Base-by-base conservation (phyloP, 768 basidiomycete genomes). In the Cystofilobasidium capitatum region DNA sequence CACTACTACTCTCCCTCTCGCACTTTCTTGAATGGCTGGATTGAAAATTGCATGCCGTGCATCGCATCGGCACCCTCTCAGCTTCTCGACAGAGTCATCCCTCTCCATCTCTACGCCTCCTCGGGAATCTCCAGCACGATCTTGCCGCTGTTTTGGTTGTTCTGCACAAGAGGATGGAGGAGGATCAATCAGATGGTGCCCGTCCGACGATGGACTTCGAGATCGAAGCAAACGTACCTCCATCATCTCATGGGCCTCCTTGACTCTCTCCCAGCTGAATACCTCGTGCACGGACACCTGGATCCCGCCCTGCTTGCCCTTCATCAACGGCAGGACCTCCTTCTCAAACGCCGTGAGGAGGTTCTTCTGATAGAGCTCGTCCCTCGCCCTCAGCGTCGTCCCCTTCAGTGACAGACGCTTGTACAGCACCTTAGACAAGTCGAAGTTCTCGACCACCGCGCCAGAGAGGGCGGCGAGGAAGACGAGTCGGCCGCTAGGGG, bases 351-450 rank as follows among this genome's bases (percentile, higher is more conserved):
- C 58, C n/a, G 72, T 68, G 36, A 80, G 70, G 6, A 94, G 80
- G 26, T 87, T 82, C 4, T 82, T 81, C 76, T 96, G 91, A 76
- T 94, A 96, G 70, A 82, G 79, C n/a, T 80, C 73, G 31, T 83
- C 82, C 54, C 89, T 84, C 36, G 86, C 84, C 29, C 91, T 85
- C 36, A 96, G 79, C 1, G 91, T 94, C 26, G 89, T 89, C 26
- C 92, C 91, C 76, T 91, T 86, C 60, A 97, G 86, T 31, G 86
- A 85, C 60, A 96, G 83, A 22, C 91, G 85, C 79, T 93, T 97
- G 76, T 80, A 85, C 66, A 94, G 79, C 63, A 96, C 83, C 13
- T 85, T 85, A 7, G 72, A 72, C 55, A 96, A 78, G 75, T 86
- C 69, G 61, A 75, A 69, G 2, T 54, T 29, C 36, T 69, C 61